A percentile compares a stretch with the other conserved stretches of the same genome.
phyloP scores from a whole-genome alignment of 2,329 filamentous ascomycete genomes.

The Penicillium sp. region DNA sequence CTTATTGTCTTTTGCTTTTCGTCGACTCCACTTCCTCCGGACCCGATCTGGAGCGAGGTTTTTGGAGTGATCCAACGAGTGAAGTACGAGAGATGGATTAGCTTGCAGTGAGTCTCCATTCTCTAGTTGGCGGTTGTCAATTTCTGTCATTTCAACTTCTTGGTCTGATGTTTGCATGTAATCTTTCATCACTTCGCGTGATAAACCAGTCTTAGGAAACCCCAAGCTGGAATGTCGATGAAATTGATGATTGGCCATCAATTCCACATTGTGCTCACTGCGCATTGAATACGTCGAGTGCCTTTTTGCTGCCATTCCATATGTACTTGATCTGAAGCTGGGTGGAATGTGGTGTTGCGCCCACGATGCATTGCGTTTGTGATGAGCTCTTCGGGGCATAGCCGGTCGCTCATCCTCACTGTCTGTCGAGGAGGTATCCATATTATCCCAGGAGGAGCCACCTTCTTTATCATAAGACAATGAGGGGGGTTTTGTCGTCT shows the following conservation, averaged over 20 bases:
- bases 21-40: too few relatives aligned
- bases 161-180: background rate
- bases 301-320: slow-evolving; percentile 1
- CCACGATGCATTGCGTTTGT: slow-evolving; percentile 8
- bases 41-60: too few relatives aligned
- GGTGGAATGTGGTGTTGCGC: slow-evolving; percentile 16
- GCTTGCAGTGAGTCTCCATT: background rate
- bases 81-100: too few relatives aligned
- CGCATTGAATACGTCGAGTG: background rate
- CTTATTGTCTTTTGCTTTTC: slow-evolving; percentile 1
- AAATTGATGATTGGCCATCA: too few relatives aligned
- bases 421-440: background rate
- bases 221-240: too few relatives aligned
- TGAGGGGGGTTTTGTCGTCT: background rate
- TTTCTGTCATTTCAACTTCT: slow-evolving; percentile 15
- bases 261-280: background rate
- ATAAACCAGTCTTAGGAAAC: background rate
- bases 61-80: too few relatives aligned
- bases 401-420: background rate
- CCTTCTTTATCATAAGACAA: background rate
- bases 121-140: background rate
- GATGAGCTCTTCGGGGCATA: slow-evolving; percentile 3
- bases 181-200: background rate
- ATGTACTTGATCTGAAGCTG: slow-evolving; percentile 11
- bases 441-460: background rate